Evolutionary conservation across 805 yeast genomes (phyloP), one percentile per base, ranked within the genome.

Genomic region (Candida hungchunana): DNA sequence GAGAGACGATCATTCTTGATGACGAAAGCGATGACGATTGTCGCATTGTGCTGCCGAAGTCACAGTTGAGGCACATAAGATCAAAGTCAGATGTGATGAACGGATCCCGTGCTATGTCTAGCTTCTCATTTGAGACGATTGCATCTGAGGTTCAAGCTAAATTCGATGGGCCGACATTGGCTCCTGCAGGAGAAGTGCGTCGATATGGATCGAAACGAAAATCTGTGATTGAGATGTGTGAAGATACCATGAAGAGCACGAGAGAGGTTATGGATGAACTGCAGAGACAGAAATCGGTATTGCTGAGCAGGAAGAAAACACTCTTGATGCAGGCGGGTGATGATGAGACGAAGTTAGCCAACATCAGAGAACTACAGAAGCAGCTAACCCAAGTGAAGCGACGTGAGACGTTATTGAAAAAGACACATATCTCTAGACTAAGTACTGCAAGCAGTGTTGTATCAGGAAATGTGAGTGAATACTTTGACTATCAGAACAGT

Each of bases 1-100:
- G 39, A 7, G 59, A 53, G 36, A 42, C 44, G 1, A 50, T 54
- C 18, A 31, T 48, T 4, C 12, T 54, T 12, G 58, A 54, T 33
- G 48, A 44, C 17, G 58, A 50, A 6, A 40, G 40, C 3, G 48
- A 36, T n/a, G n/a, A n/a, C n/a, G n/a, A n/a, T n/a, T n/a, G n/a
- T n/a, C n/a, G n/a, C n/a, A n/a, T n/a, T 6, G 5, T 5, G 14
- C 14, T 29, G 9, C 27, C 19, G 25, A 25, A 23, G 23, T 18
- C 22, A 12, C 26, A 23, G 12, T 11, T 25, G 7, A 22, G 24
- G 27, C 35, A 18, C 18, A 30, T 26, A 14, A 40, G 45, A 34
- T 32, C 51, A 5, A 39, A 39, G 18, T 45, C 52, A 4, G 35
- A 39, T 14, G 29, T 7, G 29, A 32, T 18, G 2, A 13, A n/a